phyloP scores from a whole-genome alignment of 75 land plant genomes.

The Selaginella tamariscina region DNA sequence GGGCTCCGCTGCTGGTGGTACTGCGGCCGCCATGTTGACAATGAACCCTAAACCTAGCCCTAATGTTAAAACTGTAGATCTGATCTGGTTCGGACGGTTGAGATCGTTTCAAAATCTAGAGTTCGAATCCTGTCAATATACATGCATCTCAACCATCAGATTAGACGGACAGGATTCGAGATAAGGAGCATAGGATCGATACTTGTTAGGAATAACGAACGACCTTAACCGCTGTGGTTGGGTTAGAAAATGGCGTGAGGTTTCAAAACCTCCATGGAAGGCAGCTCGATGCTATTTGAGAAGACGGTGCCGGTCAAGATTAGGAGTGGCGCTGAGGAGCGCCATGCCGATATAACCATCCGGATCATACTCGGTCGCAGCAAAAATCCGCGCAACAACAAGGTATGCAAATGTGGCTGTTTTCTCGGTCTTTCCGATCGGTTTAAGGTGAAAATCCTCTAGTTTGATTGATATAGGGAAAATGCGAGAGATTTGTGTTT shows the following conservation, averaged over 20 bases:
- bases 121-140: too few species aligned
- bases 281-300: background rate
- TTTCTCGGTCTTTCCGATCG: background rate
- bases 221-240: background rate
- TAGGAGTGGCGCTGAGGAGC: constrained; percentile 18
- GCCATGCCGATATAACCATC: constrained; percentile 29
- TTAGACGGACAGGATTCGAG: too few species aligned
- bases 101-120: too few species aligned
- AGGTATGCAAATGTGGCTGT: constrained; percentile 20
- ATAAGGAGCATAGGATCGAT: too few species aligned
- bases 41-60: too few species aligned
- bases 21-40: too few species aligned
- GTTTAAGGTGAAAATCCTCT: too few species aligned
- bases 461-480: too few species aligned
- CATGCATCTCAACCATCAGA: too few species aligned
- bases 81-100: too few species aligned
- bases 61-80: too few species aligned
- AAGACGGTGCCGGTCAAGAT: constrained; percentile 1
- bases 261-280: background rate
- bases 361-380: constrained; percentile 32
- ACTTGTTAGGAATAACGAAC: background rate
- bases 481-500: too few species aligned
- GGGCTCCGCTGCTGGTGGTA: constrained; percentile 29
- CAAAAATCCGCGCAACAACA: constrained; percentile 28
- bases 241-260: background rate